Percentiles rank a stretch among this genome's conserved stretches.
Conservation (phyloP, 2,329 filamentous ascomycete species). For the Emergomyces africanus region DNA sequence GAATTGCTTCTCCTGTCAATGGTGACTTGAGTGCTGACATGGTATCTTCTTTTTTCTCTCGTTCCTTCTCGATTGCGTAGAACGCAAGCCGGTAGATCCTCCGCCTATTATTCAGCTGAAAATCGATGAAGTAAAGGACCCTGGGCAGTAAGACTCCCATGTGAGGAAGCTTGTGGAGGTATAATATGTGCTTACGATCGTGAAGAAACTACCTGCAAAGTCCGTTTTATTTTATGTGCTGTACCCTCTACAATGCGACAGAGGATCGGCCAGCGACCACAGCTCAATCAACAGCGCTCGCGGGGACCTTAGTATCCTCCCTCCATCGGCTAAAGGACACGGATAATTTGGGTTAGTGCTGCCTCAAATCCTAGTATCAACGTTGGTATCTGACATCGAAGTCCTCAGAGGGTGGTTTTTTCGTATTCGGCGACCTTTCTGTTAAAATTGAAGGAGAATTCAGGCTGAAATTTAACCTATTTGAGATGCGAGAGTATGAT, state of each 20-base stretch:
- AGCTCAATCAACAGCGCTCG: slow-evolving; percentile 42
- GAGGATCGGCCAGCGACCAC: slow-evolving; percentile 33
- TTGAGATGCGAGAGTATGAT: slow-evolving; percentile 52
- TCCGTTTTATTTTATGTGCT: slow-evolving; percentile 52
- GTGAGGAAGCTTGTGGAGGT: not conserved
- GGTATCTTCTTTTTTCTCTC: not conserved
- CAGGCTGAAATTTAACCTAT: slow-evolving; percentile 63
- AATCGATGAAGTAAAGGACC: slow-evolving; percentile 38
- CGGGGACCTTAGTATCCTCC: slow-evolving; percentile 66
- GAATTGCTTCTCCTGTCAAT: not conserved
- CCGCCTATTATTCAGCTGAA: slow-evolving; percentile 68
- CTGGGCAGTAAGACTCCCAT: slow-evolving; percentile 44
- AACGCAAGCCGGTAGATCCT: slow-evolving; percentile 73
- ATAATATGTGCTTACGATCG: not conserved
- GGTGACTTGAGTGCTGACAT: slow-evolving; percentile 6
- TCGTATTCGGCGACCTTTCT: slow-evolving; percentile 82
- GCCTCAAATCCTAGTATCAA: not conserved
- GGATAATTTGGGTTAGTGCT: slow-evolving; percentile 45
- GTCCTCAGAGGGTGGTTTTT: slow-evolving; percentile 61
- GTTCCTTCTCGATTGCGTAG: slow-evolving; percentile 29
- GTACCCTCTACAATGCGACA: slow-evolving; percentile 40
- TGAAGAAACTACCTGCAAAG: slow-evolving; percentile 46
- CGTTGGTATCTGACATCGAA: not conserved
- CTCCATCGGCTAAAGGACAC: slow-evolving; percentile 70
- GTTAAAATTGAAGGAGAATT: slow-evolving; percentile 61